Evolutionary conservation across 441 rosid genomes (phyloP).

Genomic region (Biscutella auriculata): DNA sequence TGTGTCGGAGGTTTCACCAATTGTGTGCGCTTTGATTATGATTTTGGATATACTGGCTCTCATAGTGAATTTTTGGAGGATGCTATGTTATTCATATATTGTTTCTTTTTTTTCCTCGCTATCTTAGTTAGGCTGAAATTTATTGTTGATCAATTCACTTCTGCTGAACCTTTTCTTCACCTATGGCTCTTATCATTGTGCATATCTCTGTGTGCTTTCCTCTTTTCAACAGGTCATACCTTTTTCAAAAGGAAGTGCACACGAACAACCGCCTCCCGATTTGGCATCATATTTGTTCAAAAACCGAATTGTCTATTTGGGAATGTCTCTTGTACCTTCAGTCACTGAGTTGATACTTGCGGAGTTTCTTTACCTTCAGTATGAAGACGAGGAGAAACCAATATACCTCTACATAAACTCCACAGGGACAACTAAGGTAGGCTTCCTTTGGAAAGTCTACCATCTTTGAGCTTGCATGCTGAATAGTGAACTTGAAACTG

Average conservation of each 20-base stretch:
- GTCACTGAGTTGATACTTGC: constrained; percentile 73
- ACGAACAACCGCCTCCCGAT: constrained; percentile 89
- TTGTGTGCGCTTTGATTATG: neutral
- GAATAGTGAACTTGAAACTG: neutral
- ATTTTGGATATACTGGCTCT: neutral
- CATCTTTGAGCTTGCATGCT: neutral
- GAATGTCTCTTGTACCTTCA: constrained; percentile 86
- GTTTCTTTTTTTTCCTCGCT: neutral
- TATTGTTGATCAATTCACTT: neutral
- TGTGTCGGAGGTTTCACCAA: neutral
- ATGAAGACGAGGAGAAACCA: constrained; percentile 62
- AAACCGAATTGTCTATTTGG: constrained; percentile 76
- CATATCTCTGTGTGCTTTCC: neutral
- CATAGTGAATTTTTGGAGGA: neutral
- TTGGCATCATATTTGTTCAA: constrained; percentile 74
- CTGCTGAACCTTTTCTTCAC: neutral
- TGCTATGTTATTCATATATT: neutral
- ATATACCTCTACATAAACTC: constrained; percentile 84
- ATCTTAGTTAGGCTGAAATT: neutral
- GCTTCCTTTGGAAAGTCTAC: neutral
- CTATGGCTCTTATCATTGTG: neutral
- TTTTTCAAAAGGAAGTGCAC: constrained; percentile 52
- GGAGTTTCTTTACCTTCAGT: constrained; percentile 80
- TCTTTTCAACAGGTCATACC: constrained; percentile 61
- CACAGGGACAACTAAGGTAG: constrained; percentile 82